Conservation (phyloP, 306 rosid species). For the Mimosa pudica region DNA sequence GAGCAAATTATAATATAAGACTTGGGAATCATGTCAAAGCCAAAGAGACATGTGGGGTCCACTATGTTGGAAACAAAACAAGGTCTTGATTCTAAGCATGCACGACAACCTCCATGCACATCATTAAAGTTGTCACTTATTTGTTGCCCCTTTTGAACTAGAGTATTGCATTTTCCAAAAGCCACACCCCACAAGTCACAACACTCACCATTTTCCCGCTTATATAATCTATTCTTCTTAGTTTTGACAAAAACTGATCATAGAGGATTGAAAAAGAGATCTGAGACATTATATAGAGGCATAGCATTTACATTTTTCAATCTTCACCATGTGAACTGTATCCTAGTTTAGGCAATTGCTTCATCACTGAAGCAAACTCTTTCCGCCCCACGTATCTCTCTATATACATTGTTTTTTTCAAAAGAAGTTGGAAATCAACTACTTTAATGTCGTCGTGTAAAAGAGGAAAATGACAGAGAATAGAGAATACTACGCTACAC, state of each 20-base stretch:
- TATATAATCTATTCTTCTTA: background rate
- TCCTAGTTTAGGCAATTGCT: background rate
- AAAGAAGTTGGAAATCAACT: background rate
- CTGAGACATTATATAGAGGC: background rate
- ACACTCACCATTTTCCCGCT: background rate
- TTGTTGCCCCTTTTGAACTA: constrained; percentile 24
- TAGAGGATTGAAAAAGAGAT: background rate
- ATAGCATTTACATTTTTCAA: background rate
- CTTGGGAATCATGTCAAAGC: constrained; percentile 30
- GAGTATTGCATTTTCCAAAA: constrained; percentile 40
- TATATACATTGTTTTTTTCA: background rate
- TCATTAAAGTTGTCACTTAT: constrained; percentile 41
- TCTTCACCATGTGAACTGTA: background rate
- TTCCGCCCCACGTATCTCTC: background rate
- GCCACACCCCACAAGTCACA: constrained; percentile 18
- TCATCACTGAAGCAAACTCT: background rate
- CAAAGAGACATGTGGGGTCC: constrained; percentile 55
- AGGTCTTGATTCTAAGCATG: constrained; percentile 52
- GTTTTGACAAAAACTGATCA: background rate
- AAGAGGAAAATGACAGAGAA: background rate
- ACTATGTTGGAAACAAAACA: constrained; percentile 47
- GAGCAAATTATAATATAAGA: constrained; percentile 37
- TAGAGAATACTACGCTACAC: background rate
- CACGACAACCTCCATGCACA: constrained; percentile 47
- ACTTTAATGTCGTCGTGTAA: constrained; percentile 7